Evolutionary conservation across 768 basidiomycete species (phyloP), one percentile per base, ranked within the genome.

Genomic region (Paxillus involutus): DNA sequence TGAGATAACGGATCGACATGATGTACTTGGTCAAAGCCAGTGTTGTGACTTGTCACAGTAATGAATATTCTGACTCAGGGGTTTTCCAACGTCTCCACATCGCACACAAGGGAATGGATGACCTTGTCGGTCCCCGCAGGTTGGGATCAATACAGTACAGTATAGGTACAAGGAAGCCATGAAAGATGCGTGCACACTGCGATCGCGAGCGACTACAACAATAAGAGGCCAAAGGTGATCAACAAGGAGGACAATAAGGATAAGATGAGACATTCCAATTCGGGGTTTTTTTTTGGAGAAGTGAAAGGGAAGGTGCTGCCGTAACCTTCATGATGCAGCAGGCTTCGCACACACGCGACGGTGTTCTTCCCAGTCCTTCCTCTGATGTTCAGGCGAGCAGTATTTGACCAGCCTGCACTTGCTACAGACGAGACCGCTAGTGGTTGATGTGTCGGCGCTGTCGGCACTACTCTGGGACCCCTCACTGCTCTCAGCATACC

Each of bases 331-430:
- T 46, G 32, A 54, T 32, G 50, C 49, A 45, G 58, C 56, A 40
- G 75, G 70, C 55, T 72, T 77, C n/a, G 68, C 68, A 62, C 88
- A 90, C 50, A 89, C 85, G 53, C 88, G 75, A 54, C 80, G 77
- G 69, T 90, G 88, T 68, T 90, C 88, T 21, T 85, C 83, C 88
- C 88, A 90, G 58, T 90, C 88, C 64, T 80, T 81, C 65, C 75
- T 78, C 73, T 90, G 88, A 63, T 89, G 87, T 60, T 88, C 84
- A 13, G 80, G 72, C 44, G 85, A 88, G 63, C 88, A 90, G 61
- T 90, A 90, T 70, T 83, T 86, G 62, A 90, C 88, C 49, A 90
- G 75, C 66, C 82, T 84, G 73, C 88, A 90, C 67, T 86, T 86
- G 71, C 88, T 87, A 68, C 88, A 90, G 29, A 82, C 75, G 63